Evolutionary conservation across 768 basidiomycete genomes (phyloP), one percentile per base, ranked within the genome.

Genomic region (Suillus hirtellus): DNA sequence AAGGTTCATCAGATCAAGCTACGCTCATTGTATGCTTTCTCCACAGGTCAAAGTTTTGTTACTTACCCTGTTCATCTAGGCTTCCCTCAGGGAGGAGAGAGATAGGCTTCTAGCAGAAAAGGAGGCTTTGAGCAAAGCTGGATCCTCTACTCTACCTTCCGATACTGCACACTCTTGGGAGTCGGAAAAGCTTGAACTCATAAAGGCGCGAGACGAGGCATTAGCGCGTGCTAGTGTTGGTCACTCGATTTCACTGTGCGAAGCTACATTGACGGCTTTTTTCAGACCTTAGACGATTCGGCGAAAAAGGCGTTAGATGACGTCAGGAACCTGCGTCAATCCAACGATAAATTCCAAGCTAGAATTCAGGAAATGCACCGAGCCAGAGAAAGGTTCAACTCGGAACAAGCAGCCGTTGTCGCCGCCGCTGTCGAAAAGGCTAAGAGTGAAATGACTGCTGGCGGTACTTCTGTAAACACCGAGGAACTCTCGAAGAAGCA

Each of bases 101-200:
- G 89, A 90, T 68, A 80, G 77, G 58, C 74, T 92, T 19, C 76
- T 88, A 34, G 80, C 79, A 0, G 89, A 89, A 69, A 89, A 86
- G 69, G 81, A 82, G 62, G 74, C 75, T 24, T 66, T 73, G 61
- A 71, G 64, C 42, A 61, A 75, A n/a, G 37, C 76, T 1, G 49
- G 49, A 24, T 64, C 66, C 24, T n/a, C 63, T 7, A 62, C 69
- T 21, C 67, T 66, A 1, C 69, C 70, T 4, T 63, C 78, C 4
- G 77, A 79, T 15, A 72, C 75, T 42, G 69, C 70, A 37, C 80
- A 78, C 60, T 64, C 68, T 15, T 85, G 85, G 83, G 88, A 90
- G 62, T 69, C 77, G 1, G 89, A 91, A 70, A 90, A 86, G 67
- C 79, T 75, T 0, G 82, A 84, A 60, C 77, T 93, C 1, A 61